Conservation (phyloP, 2,329 filamentous ascomycete genomes). For the Ceratocystis huliohia region DNA sequence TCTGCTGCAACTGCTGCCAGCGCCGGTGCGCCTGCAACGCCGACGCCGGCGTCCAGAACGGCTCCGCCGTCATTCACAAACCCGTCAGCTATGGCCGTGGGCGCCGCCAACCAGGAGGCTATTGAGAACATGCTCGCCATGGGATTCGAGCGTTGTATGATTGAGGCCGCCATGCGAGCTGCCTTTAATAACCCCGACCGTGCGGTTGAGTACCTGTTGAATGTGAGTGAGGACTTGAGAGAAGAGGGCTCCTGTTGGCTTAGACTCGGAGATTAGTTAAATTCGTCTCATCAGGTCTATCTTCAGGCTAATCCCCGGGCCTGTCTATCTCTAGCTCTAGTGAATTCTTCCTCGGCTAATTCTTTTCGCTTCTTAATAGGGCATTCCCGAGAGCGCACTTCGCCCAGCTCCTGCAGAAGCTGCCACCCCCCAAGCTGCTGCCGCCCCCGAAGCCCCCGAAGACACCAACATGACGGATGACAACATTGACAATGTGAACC, state of each 20-base stretch:
- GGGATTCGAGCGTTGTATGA: conserved; percentile 81
- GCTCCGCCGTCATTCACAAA: conserved; percentile 46
- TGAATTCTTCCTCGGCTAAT: background rate
- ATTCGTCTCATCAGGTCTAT: too few species aligned
- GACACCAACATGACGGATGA: conserved; percentile 34
- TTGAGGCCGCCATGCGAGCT: conserved; percentile 87
- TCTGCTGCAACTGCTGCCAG: conserved; percentile 36
- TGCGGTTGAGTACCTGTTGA: conserved; percentile 90
- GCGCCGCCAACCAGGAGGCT: conserved; percentile 65
- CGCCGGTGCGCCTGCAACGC: conserved; percentile 40
- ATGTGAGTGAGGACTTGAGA: conserved; percentile 39
- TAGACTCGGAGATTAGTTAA: too few species aligned
- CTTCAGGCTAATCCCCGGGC: too few species aligned
- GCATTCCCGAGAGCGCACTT: conserved; percentile 75
- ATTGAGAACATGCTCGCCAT: conserved; percentile 93
- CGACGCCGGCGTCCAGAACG: conserved; percentile 38
- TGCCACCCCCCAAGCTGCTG: conserved; percentile 30
- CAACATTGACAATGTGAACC: conserved; percentile 57
- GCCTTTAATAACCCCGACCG: conserved; percentile 96
- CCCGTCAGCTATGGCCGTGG: conserved; percentile 74
- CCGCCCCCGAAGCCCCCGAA: conserved; percentile 26
- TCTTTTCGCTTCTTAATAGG: conserved; percentile 37
- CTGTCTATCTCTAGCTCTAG: background rate
- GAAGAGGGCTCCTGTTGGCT: too few species aligned
- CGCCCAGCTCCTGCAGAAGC: conserved; percentile 33